phyloP scores from a whole-genome alignment of 2,329 filamentous ascomycete genomes.

The Cladosporium sp. region DNA sequence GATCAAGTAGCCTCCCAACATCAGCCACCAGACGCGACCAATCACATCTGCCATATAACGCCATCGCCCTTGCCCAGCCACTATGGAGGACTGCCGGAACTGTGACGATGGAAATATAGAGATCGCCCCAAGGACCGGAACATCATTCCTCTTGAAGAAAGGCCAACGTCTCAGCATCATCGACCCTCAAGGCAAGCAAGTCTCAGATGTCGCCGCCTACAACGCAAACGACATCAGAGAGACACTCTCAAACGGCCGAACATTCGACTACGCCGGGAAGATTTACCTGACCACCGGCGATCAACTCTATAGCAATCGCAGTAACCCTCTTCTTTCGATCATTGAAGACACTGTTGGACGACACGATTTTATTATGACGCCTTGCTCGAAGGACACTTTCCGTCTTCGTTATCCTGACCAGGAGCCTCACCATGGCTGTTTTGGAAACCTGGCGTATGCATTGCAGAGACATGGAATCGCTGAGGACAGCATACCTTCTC shows the following conservation, averaged over 20 bases:
- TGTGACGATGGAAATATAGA: conserved; percentile 12
- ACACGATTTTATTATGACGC: conserved; percentile 29
- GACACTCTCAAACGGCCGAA: conserved; percentile 28
- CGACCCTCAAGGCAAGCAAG: conserved; percentile 27
- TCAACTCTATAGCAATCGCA: conserved; percentile 27
- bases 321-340: conserved; percentile 24
- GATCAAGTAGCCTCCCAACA: not conserved
- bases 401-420: conserved; percentile 30
- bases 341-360: conserved; percentile 25
- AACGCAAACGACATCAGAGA: conserved; percentile 25
- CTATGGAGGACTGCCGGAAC: not conserved
- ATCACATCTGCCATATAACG: not conserved
- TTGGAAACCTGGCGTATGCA: conserved; percentile 30
- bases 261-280: conserved; percentile 28
- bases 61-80: not conserved
- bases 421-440: conserved; percentile 31
- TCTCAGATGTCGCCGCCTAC: conserved; percentile 27
- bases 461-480: conserved; percentile 25
- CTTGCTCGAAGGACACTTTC: conserved; percentile 28
- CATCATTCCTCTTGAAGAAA: conserved; percentile 25
- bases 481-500: conserved; percentile 28
- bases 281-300: conserved; percentile 27
- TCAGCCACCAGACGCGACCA: not conserved
- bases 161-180: conserved; percentile 27
- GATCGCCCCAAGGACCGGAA: conserved; percentile 25